Evolutionary conservation across 768 basidiomycete genomes (phyloP), one percentile per base, ranked within the genome.

Genomic region (Paxillus involutus): DNA sequence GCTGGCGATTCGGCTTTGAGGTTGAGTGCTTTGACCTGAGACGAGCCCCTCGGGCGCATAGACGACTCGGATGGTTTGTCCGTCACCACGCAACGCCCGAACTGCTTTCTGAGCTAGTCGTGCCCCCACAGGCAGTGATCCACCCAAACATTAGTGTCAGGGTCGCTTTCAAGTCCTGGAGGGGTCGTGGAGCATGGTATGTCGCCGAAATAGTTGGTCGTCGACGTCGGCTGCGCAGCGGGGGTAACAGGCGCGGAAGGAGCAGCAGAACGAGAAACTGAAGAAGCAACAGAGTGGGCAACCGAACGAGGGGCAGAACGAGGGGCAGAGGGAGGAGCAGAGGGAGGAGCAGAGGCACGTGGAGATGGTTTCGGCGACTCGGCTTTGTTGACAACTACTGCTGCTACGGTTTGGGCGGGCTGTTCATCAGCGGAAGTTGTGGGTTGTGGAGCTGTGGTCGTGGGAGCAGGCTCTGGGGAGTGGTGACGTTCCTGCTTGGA

Each of bases 101-200:
- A 16, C 55, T 63, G 3, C 56, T 59, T 12, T 63, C 63, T 7
- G 63, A 70, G 29, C 52, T n/a, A 10, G 19, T 19, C 6, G 24
- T 33, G 30, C 35, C 37, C 11, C 3, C 52, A 24, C 24, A n/a
- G n/a, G n/a, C n/a, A n/a, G n/a, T n/a, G n/a, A n/a, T n/a, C n/a
- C n/a, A n/a, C 69, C 69, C 70, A 70, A 24, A 70, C 63, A 9
- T 72, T 71, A 12, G 50, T 21, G 9, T 57, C 58, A 1, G 60
- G 51, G 13, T 68, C 62, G 17, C 57, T 21, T 21, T 21, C 21
- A 16, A 61, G 42, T n/a, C 47, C 63, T 12, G 29, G 0, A 4
- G 68, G 66, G 14, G 68, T 65, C 9, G 61, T 57, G 26, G 69
- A 59, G 24, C 61, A 68, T 6, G 66, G 59, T 1, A 64, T 62